Evolutionary conservation across 306 rosid genomes (phyloP).

Genomic region (Bauhinia variegata): DNA sequence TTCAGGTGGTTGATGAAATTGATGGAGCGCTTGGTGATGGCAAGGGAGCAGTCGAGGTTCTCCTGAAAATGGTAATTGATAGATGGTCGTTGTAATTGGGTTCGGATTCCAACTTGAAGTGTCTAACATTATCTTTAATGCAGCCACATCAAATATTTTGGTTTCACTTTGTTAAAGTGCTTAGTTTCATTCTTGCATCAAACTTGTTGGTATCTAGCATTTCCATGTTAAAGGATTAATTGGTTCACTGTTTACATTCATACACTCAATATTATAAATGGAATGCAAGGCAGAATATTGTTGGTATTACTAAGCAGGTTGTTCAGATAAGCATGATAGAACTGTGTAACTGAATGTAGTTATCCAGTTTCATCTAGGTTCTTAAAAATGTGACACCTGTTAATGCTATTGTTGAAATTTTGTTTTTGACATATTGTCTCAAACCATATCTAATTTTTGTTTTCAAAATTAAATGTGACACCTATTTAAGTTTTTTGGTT

Average conservation of each 20-base stretch:
- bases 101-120: constrained; percentile 22
- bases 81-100: constrained; percentile 10
- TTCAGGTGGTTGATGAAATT: constrained; percentile 91
- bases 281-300: neutral
- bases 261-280: constrained; percentile 6
- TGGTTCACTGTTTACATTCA: constrained; percentile 16
- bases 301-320: neutral
- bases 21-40: constrained; percentile 97
- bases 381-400: no score
- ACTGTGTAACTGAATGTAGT: constrained; percentile 12
- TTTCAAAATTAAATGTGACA: no score
- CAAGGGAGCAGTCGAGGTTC: constrained; percentile 94
- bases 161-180: constrained; percentile 9
- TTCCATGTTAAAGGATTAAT: constrained; percentile 20
- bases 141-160: constrained; percentile 13
- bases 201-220: constrained; percentile 22
- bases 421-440: no score
- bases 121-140: constrained; percentile 17
- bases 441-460: no score
- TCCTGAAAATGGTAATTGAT: constrained; percentile 80
- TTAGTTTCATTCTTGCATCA: constrained; percentile 1
- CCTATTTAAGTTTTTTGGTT: no score
- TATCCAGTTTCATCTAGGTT: constrained; percentile 16
- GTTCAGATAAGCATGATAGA: constrained; percentile 11
- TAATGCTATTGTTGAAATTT: no score